Evolutionary conservation across 257 asterid species (phyloP).

Genomic region (Scutellaria galericulata): DNA sequence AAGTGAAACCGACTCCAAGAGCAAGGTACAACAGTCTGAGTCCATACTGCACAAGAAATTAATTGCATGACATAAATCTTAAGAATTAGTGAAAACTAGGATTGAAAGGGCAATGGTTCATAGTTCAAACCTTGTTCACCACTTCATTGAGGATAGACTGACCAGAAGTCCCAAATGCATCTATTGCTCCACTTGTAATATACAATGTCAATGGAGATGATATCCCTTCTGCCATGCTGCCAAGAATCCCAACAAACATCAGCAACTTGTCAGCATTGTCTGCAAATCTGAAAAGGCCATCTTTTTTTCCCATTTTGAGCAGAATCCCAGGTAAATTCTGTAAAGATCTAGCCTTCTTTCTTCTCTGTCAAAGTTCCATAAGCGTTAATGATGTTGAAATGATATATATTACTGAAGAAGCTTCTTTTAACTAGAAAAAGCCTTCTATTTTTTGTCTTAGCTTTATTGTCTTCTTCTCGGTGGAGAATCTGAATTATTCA

Average conservation of each 20-base stretch:
- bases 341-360: not conserved
- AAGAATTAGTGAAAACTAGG: not conserved
- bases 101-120: not conserved
- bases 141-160: slow-evolving; percentile 33
- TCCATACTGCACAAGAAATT: slow-evolving; percentile 43
- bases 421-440: too few species aligned
- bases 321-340: slow-evolving; percentile 3
- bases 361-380: not conserved
- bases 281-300: slow-evolving; percentile 44
- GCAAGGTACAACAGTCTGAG: slow-evolving; percentile 47
- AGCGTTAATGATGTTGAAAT: not conserved
- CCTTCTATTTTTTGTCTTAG: not conserved
- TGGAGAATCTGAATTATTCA: not conserved
- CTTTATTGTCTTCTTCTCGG: slow-evolving; percentile 29
- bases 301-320: slow-evolving; percentile 29
- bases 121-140: slow-evolving; percentile 39
- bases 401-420: too few species aligned
- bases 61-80: not conserved
- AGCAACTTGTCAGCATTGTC: slow-evolving; percentile 41
- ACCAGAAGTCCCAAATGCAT: slow-evolving; percentile 46
- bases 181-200: slow-evolving; percentile 47
- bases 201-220: slow-evolving; percentile 44
- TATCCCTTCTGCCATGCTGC: slow-evolving; percentile 44
- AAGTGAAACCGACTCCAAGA: slow-evolving; percentile 39
- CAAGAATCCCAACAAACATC: slow-evolving; percentile 42